Conservation (phyloP, 2,329 filamentous ascomycete species). For the Talaromyces sp. region DNA sequence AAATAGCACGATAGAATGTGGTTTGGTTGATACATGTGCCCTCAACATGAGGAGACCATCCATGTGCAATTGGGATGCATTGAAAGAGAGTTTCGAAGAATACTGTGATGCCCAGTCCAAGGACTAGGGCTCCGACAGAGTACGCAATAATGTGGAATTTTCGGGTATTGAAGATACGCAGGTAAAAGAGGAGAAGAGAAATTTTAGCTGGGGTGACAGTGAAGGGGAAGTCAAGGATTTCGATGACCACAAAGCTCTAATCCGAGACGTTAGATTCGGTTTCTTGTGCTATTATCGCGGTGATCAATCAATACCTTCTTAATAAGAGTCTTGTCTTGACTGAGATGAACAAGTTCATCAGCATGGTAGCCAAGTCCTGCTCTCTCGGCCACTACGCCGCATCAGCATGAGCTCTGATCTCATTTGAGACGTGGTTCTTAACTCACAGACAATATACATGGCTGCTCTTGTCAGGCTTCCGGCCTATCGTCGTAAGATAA, state of each 20-base stretch:
- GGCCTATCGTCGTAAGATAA: constrained; percentile 9
- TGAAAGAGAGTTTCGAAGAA: constrained; percentile 29
- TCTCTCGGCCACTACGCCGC: constrained; percentile 15
- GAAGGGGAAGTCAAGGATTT: constrained; percentile 25
- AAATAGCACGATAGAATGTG: constrained; percentile 22
- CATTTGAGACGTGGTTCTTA: neutral
- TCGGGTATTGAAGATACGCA: constrained; percentile 24
- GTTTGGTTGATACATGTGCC: constrained; percentile 23
- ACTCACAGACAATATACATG: constrained; percentile 26
- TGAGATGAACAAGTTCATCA: constrained; percentile 7
- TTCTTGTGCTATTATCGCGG: neutral
- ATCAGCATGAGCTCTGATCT: neutral
- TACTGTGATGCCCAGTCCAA: constrained; percentile 20
- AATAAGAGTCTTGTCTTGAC: constrained; percentile 12
- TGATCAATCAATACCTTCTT: constrained; percentile 17
- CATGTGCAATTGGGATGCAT: constrained; percentile 22
- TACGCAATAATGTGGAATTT: constrained; percentile 22
- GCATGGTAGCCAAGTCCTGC: constrained; percentile 22
- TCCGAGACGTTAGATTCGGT: neutral
- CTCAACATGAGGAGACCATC: constrained; percentile 17
- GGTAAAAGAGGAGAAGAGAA: constrained; percentile 29
- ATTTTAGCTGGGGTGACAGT: constrained; percentile 28
- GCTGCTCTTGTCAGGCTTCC: constrained; percentile 20
- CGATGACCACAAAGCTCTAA: constrained; percentile 2
- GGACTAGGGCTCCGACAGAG: constrained; percentile 20